Base-by-base conservation (phyloP, 164 flowering plant species). In the Dillenia turbinata region DNA sequence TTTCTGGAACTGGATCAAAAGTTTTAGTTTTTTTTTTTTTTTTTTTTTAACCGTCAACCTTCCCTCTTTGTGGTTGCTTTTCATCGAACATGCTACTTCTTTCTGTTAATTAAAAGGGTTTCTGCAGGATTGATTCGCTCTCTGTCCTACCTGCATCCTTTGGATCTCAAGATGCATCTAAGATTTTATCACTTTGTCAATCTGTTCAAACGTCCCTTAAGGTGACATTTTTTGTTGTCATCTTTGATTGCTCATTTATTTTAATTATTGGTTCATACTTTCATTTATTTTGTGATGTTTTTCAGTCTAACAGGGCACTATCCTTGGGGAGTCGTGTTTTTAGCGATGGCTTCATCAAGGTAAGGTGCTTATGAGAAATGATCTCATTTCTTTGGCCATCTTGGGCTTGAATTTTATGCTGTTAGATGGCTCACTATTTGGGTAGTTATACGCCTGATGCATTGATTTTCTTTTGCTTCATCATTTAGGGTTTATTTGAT, bases 101-200 rank as follows among this genome's bases (percentile, higher is more conserved):
- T 54, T 69, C 33, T 45, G 56, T 9, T 66, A 26, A 12, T 53
- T 70, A 51, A 13, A 44, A 59, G 64, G 60, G 54, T 40, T 4
- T 13, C 24, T 79, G 66, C 89, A 94, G 99, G 97, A 78, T 89
- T 68, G 92, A 89, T 71, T 79, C 90, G 53, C 93, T 91, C 62
- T 75, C 97, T 22, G 84, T 94, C 61, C 73, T 94, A 63, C 90
- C 97, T 52, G 45, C 95, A 58, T 82, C 84, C 62, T 86, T 85
- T 75, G 83, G 80, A 33, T 61, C 73, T 14, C 90, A 86, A 72
- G 99, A 94, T 81, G 97, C 97, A 68, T 75, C 77, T 49, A 87
- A 88, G 78, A 78, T 91, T 69, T 66, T 94, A 66, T 81, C 84
- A 12, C 80, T 73, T 64, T 87, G 95, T 67, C 88, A 88, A 59